phyloP scores from a whole-genome alignment of 1,139 yeast genomes.

The Hyphopichia khmerensis region DNA sequence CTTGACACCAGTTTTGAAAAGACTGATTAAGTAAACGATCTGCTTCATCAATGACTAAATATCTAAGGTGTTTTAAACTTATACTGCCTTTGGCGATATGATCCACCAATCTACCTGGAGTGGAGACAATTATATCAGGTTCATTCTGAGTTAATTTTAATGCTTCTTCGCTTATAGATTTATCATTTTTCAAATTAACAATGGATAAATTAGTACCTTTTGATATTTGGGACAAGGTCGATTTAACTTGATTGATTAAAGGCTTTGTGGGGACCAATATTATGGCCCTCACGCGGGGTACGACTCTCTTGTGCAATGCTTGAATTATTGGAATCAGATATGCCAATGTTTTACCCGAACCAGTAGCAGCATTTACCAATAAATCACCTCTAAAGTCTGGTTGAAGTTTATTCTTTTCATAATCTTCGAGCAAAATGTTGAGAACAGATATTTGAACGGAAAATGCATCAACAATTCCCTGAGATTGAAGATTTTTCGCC shows the following conservation, averaged over 20 bases:
- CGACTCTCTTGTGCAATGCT: constrained; percentile 57
- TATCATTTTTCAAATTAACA: constrained; percentile 56
- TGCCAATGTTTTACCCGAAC: constrained; percentile 94
- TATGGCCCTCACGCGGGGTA: constrained; percentile 74
- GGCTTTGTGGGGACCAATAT: constrained; percentile 90
- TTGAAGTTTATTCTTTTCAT: constrained; percentile 41
- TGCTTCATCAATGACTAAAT: constrained; percentile 89
- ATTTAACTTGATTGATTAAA: constrained; percentile 75
- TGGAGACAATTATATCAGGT: constrained; percentile 80
- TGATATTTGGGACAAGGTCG: constrained; percentile 58
- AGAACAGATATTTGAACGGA: constrained; percentile 76
- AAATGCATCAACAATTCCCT: constrained; percentile 59
- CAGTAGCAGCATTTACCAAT: constrained; percentile 91
- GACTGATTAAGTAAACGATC: constrained; percentile 87
- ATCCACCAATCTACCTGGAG: constrained; percentile 95
- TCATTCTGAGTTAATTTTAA: constrained; percentile 38
- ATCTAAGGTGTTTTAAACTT: constrained; percentile 53
- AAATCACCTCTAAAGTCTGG: constrained; percentile 72
- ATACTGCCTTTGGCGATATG: constrained; percentile 53
- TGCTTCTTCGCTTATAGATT: constrained; percentile 68
- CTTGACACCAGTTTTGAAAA: constrained; percentile 89
- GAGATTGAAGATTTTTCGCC: constrained; percentile 43
- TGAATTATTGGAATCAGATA: constrained; percentile 84
- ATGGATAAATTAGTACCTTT: constrained; percentile 67
- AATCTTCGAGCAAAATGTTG: constrained; percentile 54